Evolutionary conservation across 164 flowering plant species (phyloP).

Genomic region (Cinnamomum micranthum): DNA sequence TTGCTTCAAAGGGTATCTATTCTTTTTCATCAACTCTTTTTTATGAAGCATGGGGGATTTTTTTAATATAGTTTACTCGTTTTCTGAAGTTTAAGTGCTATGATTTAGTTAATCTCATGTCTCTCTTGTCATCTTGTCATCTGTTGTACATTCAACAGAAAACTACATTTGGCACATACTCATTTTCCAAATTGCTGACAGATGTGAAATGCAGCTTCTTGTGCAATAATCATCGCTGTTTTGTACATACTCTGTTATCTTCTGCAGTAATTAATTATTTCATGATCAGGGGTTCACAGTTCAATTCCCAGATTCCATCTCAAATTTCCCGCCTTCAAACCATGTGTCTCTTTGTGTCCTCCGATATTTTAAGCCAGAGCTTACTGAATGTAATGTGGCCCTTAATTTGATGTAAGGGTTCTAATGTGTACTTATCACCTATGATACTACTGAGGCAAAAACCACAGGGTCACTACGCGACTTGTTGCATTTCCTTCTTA

Average conservation of each 20-base stretch:
- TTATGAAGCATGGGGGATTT: not conserved
- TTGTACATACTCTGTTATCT: not conserved
- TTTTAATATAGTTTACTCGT: not conserved
- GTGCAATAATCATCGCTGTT: too few species aligned
- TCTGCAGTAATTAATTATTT: too few species aligned
- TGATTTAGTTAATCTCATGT: not conserved
- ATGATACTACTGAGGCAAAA: too few species aligned
- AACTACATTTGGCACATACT: not conserved
- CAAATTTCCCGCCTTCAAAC: too few species aligned
- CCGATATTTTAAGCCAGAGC: too few species aligned
- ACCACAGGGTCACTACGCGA: not conserved
- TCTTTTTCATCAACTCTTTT: not conserved
- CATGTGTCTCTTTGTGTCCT: too few species aligned
- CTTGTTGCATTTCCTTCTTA: too few species aligned
- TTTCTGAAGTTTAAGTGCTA: not conserved
- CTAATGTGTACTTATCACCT: not conserved
- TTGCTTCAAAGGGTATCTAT: constrained; percentile 17
- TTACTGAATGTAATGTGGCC: too few species aligned
- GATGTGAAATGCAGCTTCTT: not conserved
- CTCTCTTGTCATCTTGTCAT: not conserved
- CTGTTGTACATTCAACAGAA: not conserved
- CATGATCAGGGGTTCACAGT: too few species aligned
- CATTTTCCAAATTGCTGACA: not conserved
- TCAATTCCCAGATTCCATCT: too few species aligned
- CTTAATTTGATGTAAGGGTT: not conserved